Evolutionary conservation across 23 red algal genomes (phyloP).

Genomic region (Cyanidiococcus yangmingshanensis): DNA sequence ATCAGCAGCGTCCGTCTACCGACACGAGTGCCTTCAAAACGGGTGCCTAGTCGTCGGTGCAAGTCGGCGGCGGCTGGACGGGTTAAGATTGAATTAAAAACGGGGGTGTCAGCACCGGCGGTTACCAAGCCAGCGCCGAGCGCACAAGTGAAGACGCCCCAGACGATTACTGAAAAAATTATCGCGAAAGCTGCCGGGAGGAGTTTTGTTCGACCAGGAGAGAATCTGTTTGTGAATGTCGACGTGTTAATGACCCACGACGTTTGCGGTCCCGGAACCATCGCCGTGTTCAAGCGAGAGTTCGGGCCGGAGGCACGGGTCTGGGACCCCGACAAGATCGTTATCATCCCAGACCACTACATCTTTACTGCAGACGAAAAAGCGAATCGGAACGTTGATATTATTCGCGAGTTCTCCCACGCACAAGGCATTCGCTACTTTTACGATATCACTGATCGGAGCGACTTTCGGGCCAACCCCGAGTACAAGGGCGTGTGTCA

Average conservation of each 20-base stretch:
- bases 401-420: slow-evolving; percentile 65
- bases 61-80: too few relatives aligned
- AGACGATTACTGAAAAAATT: slow-evolving; percentile 88
- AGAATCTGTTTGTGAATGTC: slow-evolving; percentile 93
- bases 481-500: slow-evolving; percentile 99
- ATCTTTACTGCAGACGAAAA: slow-evolving; percentile 87
- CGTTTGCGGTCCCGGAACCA: slow-evolving; percentile 87
- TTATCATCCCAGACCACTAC: slow-evolving; percentile 99
- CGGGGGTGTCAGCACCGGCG: not conserved
- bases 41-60: too few relatives aligned
- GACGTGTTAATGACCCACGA: slow-evolving; percentile 99
- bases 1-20: too few relatives aligned
- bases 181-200: slow-evolving; percentile 51
- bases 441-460: slow-evolving; percentile 82
- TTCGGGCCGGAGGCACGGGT: slow-evolving; percentile 82
- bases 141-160: slow-evolving; percentile 29
- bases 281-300: slow-evolving; percentile 84
- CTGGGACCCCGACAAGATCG: slow-evolving; percentile 72
- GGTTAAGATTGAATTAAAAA: not conserved
- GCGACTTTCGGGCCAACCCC: slow-evolving; percentile 58
- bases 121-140: not conserved
- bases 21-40: too few relatives aligned
- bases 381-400: slow-evolving; percentile 88
- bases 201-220: slow-evolving; percentile 62
- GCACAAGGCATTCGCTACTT: slow-evolving; percentile 87